Percentiles rank a stretch among this genome's conserved stretches.
phyloP scores from a whole-genome alignment of 345 rosid genomes.

The Euclidium syriacum region DNA sequence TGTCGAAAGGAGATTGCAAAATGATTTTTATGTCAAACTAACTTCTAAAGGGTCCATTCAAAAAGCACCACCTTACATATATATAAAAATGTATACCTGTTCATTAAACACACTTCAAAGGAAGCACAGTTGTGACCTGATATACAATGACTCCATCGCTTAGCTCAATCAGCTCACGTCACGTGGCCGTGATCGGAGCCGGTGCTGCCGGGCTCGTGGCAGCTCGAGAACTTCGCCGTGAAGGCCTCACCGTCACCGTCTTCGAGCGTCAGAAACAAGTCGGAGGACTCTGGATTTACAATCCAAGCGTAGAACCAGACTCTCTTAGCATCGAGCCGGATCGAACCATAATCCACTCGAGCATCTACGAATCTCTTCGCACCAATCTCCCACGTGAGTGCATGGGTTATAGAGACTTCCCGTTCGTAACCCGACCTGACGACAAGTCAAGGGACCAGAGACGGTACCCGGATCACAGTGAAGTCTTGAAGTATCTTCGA shows the following conservation, averaged over 20 bases:
- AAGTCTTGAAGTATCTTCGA: conserved; percentile 48
- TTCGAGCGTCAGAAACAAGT: conserved; percentile 44
- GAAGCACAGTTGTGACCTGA: too few relatives aligned
- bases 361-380: conserved; percentile 63
- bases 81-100: too few relatives aligned
- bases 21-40: too few relatives aligned
- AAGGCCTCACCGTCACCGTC: conserved; percentile 56
- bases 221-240: conserved; percentile 52
- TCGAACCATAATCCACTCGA: conserved; percentile 44
- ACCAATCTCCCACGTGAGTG: conserved; percentile 56
- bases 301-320: conserved; percentile 44
- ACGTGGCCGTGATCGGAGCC: conserved; percentile 69
- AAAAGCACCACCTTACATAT: too few relatives aligned
- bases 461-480: conserved; percentile 58
- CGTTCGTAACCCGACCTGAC: conserved; percentile 36
- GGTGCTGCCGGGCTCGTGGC: conserved; percentile 74
- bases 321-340: conserved; percentile 47
- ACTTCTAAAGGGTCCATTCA: too few relatives aligned
- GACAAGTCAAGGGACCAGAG: conserved; percentile 10
- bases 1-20: too few relatives aligned
- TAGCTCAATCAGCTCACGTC: conserved; percentile 12
- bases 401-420: conserved; percentile 62
- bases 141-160: too few relatives aligned
- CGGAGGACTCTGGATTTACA: conserved; percentile 74
- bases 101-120: too few relatives aligned